phyloP scores from a whole-genome alignment of 768 basidiomycete species.

The Chalciporus sphaerocephalus region DNA sequence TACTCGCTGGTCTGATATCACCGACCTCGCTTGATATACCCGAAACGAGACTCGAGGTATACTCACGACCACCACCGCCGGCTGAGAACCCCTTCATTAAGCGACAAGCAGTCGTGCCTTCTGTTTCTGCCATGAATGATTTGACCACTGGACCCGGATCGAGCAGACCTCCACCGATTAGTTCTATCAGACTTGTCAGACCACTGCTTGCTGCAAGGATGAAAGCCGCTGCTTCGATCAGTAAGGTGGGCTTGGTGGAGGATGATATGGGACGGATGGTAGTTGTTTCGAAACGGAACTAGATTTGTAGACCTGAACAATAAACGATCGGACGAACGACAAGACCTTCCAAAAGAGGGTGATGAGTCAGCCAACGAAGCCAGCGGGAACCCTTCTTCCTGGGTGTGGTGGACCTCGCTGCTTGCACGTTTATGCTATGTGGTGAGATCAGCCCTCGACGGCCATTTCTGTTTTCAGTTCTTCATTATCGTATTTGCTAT shows the following conservation, averaged over 20 bases:
- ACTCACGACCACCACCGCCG: slow-evolving; percentile 39
- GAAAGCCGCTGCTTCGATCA: slow-evolving; percentile 15
- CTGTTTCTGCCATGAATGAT: neutral
- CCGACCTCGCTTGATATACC: slow-evolving; percentile 17
- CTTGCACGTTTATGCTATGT: slow-evolving; percentile 33
- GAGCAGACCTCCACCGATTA: slow-evolving; percentile 10
- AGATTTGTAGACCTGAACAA: neutral
- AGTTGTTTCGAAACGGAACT: neutral
- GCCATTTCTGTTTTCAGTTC: slow-evolving; percentile 24
- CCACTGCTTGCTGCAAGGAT: slow-evolving; percentile 33
- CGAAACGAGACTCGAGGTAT: slow-evolving; percentile 28
- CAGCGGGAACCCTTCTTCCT: slow-evolving; percentile 20
- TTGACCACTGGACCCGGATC: neutral
- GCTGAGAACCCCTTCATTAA: slow-evolving; percentile 40
- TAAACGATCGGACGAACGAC: slow-evolving; percentile 6
- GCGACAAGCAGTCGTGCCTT: neutral
- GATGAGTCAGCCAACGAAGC: slow-evolving; percentile 22
- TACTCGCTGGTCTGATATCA: slow-evolving; percentile 35
- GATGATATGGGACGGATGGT: neutral
- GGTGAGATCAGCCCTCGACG: slow-evolving; percentile 29
- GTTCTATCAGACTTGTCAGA: slow-evolving; percentile 26
- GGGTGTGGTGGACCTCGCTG: slow-evolving; percentile 14
- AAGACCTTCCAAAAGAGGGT: slow-evolving; percentile 17
- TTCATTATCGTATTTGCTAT: slow-evolving; percentile 33
- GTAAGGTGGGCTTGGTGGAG: neutral